These are phyloP conservation scores for Tolypocladium album DNA, from an alignment of 2,329 filamentous ascomycete genomes.

Conservation along the genomic window DNA sequence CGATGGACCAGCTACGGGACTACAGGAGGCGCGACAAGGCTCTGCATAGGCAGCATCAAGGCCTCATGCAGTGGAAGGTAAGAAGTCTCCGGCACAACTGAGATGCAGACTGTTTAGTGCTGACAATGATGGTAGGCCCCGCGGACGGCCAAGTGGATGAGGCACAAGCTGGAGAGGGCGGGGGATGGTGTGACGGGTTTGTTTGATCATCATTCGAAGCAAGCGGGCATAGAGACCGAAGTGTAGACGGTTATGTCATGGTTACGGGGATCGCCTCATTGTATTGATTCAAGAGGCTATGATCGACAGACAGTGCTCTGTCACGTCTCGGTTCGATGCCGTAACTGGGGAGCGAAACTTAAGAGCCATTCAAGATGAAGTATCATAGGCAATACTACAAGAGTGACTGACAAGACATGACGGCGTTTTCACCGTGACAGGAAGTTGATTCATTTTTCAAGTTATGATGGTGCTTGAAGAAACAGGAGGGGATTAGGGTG, in stretches of 20 bases:
- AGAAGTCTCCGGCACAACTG: conserved; percentile 6
- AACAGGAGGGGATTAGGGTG: too few species aligned
- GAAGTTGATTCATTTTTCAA: too few species aligned
- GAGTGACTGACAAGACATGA: too few species aligned
- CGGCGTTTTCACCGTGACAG: too few species aligned
- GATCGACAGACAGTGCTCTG: background rate
- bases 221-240: conserved; percentile 56
- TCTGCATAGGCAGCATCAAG: conserved; percentile 54
- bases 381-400: too few species aligned
- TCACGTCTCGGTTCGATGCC: too few species aligned
- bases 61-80: conserved; percentile 61
- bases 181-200: conserved; percentile 46
- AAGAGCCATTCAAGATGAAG: too few species aligned
- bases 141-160: conserved; percentile 38
- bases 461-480: background rate
- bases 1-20: conserved; percentile 42
- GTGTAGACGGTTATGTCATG: conserved; percentile 29
- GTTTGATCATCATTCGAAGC: conserved; percentile 49
- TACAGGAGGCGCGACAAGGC: conserved; percentile 49
- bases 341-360: too few species aligned
- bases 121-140: conserved; percentile 16
- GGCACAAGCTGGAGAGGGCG: conserved; percentile 43
- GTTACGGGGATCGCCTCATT: background rate
- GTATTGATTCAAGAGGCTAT: background rate
- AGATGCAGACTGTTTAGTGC: background rate